Conservation (phyloP, 805 yeast species). For the Saturnispora sekii region DNA sequence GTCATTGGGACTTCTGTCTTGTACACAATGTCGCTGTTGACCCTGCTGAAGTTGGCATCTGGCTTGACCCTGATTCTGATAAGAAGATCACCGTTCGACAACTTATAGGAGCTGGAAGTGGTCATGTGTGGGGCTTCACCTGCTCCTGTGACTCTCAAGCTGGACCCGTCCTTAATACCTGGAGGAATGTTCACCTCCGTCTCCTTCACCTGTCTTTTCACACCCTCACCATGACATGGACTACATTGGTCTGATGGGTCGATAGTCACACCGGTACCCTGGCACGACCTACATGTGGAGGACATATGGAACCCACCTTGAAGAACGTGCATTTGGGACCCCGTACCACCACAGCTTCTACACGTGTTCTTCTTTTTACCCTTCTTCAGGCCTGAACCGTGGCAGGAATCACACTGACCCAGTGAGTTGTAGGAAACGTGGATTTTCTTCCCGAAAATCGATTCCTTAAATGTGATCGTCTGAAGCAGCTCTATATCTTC, state of each 20-base stretch:
- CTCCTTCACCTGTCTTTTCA: slow-evolving; percentile 51
- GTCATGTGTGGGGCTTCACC: slow-evolving; percentile 86
- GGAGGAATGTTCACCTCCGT: slow-evolving; percentile 80
- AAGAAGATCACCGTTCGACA: slow-evolving; percentile 79
- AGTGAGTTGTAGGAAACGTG: slow-evolving; percentile 62
- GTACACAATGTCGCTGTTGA: slow-evolving; percentile 56
- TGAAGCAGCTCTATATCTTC: slow-evolving; percentile 78
- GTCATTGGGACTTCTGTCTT: slow-evolving; percentile 75
- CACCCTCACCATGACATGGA: slow-evolving; percentile 87
- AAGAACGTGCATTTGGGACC: slow-evolving; percentile 74
- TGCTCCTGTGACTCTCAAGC: slow-evolving; percentile 74
- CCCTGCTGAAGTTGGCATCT: slow-evolving; percentile 62
- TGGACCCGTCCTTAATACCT: slow-evolving; percentile 80
- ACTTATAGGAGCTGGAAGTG: slow-evolving; percentile 56
- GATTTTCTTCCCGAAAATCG: slow-evolving; percentile 68
- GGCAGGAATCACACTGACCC: slow-evolving; percentile 70
- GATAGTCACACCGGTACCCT: slow-evolving; percentile 78
- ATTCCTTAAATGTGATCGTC: slow-evolving; percentile 71
- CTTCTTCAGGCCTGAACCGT: slow-evolving; percentile 75
- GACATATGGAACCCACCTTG: slow-evolving; percentile 97
- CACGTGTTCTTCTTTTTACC: slow-evolving; percentile 74
- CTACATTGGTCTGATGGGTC: slow-evolving; percentile 60
- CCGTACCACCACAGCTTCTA: slow-evolving; percentile 85
- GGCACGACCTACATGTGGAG: slow-evolving; percentile 80
- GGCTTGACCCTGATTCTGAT: slow-evolving; percentile 70